Evolutionary conservation across 169 alveolate genomes (phyloP).

Genomic region (Babesia gibsoni): DNA sequence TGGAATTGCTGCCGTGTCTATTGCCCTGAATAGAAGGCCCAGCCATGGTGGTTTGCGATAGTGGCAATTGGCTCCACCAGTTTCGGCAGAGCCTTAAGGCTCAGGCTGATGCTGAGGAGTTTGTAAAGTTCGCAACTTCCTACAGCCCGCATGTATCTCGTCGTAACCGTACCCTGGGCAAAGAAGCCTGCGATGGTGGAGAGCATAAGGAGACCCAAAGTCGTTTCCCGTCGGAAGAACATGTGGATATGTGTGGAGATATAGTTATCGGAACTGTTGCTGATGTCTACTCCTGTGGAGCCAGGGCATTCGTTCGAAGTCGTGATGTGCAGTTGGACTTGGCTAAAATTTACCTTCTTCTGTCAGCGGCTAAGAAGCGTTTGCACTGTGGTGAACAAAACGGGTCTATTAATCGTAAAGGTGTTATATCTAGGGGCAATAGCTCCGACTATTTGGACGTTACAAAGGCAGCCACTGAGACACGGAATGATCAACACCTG

Average conservation of each 20-base stretch:
- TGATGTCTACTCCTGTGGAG: constrained; percentile 45
- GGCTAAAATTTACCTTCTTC: constrained; percentile 31
- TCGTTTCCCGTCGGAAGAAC: too few relatives aligned
- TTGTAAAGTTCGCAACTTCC: constrained; percentile 12
- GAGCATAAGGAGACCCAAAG: too few relatives aligned
- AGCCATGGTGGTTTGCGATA: constrained; percentile 1
- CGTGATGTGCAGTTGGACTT: constrained; percentile 45
- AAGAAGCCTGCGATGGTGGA: too few relatives aligned
- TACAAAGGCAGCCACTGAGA: too few relatives aligned
- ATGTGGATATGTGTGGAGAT: too few relatives aligned
- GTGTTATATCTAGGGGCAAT: too few relatives aligned
- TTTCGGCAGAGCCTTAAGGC: constrained; percentile 17
- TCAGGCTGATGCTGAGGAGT: constrained; percentile 3
- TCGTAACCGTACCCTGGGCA: not conserved
- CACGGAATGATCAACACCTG: too few relatives aligned
- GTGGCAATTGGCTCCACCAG: constrained; percentile 22
- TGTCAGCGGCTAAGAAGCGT: constrained; percentile 7
- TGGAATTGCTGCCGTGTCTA: not conserved
- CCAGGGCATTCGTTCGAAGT: constrained; percentile 17
- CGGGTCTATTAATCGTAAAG: too few relatives aligned
- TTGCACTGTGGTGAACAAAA: too few relatives aligned
- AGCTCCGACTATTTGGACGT: too few relatives aligned
- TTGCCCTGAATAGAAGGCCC: not conserved
- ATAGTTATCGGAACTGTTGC: not conserved
- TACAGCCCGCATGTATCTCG: constrained; percentile 25